Evolutionary conservation across 495 filamentous ascomycete species (phyloP), one percentile per base, ranked within the genome.

Genomic region (Penicillium atrosanguineum): DNA sequence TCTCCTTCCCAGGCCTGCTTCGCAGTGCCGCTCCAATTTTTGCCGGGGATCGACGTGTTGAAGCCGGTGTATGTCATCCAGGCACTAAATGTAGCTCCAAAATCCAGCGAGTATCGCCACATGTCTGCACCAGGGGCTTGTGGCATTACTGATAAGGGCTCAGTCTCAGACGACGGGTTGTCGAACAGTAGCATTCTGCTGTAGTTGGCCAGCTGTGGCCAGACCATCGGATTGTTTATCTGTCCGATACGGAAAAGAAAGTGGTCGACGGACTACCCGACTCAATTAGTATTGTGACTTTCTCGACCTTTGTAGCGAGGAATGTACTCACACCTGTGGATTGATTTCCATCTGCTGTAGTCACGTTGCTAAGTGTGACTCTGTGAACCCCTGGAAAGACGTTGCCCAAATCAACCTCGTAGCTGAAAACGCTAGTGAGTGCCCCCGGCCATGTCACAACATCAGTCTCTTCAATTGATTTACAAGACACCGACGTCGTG

Each of bases 41-140:
- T 65, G 46, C 48, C 78, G 68, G 23, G 56, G 56, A 5, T 69
- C 53, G 19, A 83, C 62, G 1, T 68, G 38, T 80, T 77, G 3
- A 75, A 74, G 29, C 76, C 74, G 21, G 45, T 63, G 65, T 88
- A 89, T 4, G 64, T 39, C 26, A 52, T 63, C 86, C 86, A 89
- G 2, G 77, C 45, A 38, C 77, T 84, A 73, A 81, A 89, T 0
- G 72, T 68, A 5, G 78, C 78, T n/a, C 77, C 83, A 72, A 77
- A 89, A 59, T 85, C 80, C 15, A 77, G 77, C 18, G 79, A 83
- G 62, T 86, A 87, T 0, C 84, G 80, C 67, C 77, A 89, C 45
- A 76, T 78, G 45, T 84, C 79, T 2, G 86, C 86, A n/a, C 86
- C 86, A 1, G 82, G 61, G 7, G 86, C 86, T 44, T 74, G 77